Percentiles rank a stretch among this genome's conserved stretches.
Evolutionary conservation across 495 filamentous ascomycete species (phyloP).

Genomic region (Hypoxylon rickii): DNA sequence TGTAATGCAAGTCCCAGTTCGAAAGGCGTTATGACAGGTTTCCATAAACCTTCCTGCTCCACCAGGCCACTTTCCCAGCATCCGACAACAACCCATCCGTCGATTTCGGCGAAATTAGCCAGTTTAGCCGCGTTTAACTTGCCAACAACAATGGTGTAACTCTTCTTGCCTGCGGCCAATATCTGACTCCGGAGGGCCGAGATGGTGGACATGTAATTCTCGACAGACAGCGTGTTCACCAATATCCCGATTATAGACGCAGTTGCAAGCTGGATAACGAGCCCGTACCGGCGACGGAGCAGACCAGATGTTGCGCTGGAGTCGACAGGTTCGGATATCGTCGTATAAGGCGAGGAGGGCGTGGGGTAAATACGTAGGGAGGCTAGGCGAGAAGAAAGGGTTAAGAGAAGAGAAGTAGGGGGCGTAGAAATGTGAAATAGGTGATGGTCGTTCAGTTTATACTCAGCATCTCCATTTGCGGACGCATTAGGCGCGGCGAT

Average conservation of each 20-base stretch:
- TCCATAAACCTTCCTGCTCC: conserved; percentile 77
- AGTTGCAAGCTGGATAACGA: conserved; percentile 79
- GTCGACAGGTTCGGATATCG: conserved; percentile 49
- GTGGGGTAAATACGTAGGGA: conserved; percentile 78
- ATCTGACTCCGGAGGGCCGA: conserved; percentile 72
- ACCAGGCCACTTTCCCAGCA: conserved; percentile 97
- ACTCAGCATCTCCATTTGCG: conserved; percentile 8
- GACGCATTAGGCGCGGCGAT: conserved; percentile 15
- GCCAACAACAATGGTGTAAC: conserved; percentile 93
- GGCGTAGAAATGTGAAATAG: conserved; percentile 91
- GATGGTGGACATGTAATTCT: conserved; percentile 84
- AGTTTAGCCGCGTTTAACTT: conserved; percentile 95
- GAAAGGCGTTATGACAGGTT: conserved; percentile 88
- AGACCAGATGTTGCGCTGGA: conserved; percentile 48
- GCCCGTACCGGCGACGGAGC: conserved; percentile 84
- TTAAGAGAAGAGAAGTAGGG: conserved; percentile 81
- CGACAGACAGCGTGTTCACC: conserved; percentile 90
- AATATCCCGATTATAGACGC: conserved; percentile 87
- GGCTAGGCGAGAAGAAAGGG: conserved; percentile 79
- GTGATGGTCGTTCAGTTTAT: conserved; percentile 67
- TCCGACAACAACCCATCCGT: conserved; percentile 95
- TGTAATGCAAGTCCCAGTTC: conserved; percentile 78
- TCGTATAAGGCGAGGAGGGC: conserved; percentile 49
- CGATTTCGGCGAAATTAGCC: conserved; percentile 93
- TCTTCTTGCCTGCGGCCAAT: conserved; percentile 80